A percentile compares a stretch with the other conserved stretches of the same genome.
Conservation (phyloP, 2,329 filamentous ascomycete species). For the Exophiala oligosperma region DNA sequence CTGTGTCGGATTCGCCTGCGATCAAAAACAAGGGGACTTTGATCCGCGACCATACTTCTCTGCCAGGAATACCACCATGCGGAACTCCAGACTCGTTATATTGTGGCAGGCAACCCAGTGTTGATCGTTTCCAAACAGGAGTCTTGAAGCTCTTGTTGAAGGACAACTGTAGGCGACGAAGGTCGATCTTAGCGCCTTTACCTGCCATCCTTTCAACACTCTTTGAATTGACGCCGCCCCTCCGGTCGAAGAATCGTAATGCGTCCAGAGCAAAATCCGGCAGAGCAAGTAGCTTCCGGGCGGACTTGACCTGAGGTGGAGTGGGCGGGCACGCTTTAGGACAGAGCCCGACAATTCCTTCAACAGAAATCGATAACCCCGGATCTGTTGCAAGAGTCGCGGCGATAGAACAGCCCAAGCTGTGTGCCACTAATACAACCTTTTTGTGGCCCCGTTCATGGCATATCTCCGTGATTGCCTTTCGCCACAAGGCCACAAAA, state of each 20-base stretch:
- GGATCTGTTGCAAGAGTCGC: slow-evolving; percentile 67
- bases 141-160: slow-evolving; percentile 80
- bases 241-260: slow-evolving; percentile 74
- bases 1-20: slow-evolving; percentile 71
- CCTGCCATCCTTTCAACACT: slow-evolving; percentile 75
- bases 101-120: slow-evolving; percentile 66
- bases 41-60: slow-evolving; percentile 70
- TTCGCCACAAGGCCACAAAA: slow-evolving; percentile 71
- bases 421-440: slow-evolving; percentile 56
- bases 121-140: slow-evolving; percentile 79
- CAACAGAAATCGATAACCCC: slow-evolving; percentile 62
- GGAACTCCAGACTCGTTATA: slow-evolving; percentile 56
- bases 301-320: slow-evolving; percentile 51
- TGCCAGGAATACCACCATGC: slow-evolving; percentile 66
- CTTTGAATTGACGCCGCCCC: slow-evolving; percentile 73
- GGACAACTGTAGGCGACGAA: slow-evolving; percentile 43
- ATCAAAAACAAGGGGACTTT: slow-evolving; percentile 75
- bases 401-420: slow-evolving; percentile 80
- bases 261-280: slow-evolving; percentile 70
- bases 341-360: slow-evolving; percentile 78
- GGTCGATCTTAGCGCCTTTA: slow-evolving; percentile 40
- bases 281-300: slow-evolving; percentile 63
- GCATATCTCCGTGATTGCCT: slow-evolving; percentile 60
- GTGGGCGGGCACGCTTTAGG: slow-evolving; percentile 67
- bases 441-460: slow-evolving; percentile 21